Evolutionary conservation across 1,284 basidiomycete species (phyloP).

Genomic region (Phaffia rhodozyma): DNA sequence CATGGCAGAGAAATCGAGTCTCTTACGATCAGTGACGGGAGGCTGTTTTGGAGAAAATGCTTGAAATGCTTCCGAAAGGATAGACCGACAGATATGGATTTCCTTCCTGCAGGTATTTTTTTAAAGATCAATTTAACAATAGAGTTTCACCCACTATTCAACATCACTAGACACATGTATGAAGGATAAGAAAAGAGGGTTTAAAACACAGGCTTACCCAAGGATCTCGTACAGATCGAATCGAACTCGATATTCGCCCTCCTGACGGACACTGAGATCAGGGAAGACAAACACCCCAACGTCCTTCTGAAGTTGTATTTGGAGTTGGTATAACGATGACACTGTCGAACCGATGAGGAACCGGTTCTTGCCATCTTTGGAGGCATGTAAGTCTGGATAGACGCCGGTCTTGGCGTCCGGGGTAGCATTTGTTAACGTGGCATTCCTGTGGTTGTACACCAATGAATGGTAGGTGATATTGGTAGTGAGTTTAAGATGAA

Average conservation of each 20-base stretch:
- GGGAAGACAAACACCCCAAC: conserved; percentile 52
- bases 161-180: background rate
- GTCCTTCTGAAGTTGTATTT: conserved; percentile 46
- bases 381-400: conserved; percentile 68
- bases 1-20: no score
- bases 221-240: conserved; percentile 86
- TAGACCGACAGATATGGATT: conserved; percentile 75
- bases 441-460: conserved; percentile 12
- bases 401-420: conserved; percentile 44
- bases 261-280: conserved; percentile 73
- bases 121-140: background rate
- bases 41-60: conserved; percentile 82
- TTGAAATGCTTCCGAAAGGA: conserved; percentile 73
- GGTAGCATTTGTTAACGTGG: conserved; percentile 15
- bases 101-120: conserved; percentile 45
- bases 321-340: conserved; percentile 79
- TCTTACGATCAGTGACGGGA: background rate
- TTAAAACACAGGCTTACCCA: conserved; percentile 46
- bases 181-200: background rate
- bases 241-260: conserved; percentile 77
- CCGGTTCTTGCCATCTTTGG: conserved; percentile 82
- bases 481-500: conserved; percentile 37
- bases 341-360: conserved; percentile 83
- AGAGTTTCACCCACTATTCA: background rate
- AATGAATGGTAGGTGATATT: background rate